phyloP scores from a whole-genome alignment of 108 stramenopile species.

The Fragilariopsis cylindrus region DNA sequence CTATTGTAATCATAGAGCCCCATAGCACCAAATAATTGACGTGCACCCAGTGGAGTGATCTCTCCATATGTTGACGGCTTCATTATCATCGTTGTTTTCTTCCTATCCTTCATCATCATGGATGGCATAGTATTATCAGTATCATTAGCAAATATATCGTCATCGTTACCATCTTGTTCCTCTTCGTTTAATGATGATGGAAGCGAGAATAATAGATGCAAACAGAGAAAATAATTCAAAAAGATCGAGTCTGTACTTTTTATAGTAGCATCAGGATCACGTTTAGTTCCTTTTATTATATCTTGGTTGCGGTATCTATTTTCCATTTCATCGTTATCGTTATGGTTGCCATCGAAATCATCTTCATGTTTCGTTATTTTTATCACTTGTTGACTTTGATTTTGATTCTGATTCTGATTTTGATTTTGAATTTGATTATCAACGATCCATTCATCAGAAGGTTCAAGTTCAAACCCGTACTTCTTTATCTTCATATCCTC shows the following conservation, averaged over 20 bases:
- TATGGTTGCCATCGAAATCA: neutral
- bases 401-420: neutral
- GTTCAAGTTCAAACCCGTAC: slow-evolving; percentile 38
- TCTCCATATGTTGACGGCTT: slow-evolving; percentile 63
- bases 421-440: slow-evolving; percentile 12
- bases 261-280: neutral
- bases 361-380: neutral
- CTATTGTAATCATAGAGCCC: slow-evolving; percentile 16
- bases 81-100: neutral
- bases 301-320: neutral
- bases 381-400: neutral
- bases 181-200: slow-evolving; percentile 39
- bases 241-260: neutral
- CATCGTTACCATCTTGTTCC: slow-evolving; percentile 26
- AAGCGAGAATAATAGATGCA: slow-evolving; percentile 35
- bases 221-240: slow-evolving; percentile 19
- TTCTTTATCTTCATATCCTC: slow-evolving; percentile 28
- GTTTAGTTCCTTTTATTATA: neutral
- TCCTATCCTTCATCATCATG: slow-evolving; percentile 20
- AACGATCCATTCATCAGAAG: slow-evolving; percentile 24
- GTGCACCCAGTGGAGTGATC: slow-evolving; percentile 61
- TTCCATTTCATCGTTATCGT: neutral
- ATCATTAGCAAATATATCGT: neutral
- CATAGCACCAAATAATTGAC: slow-evolving; percentile 71
- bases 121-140: slow-evolving; percentile 3